Evolutionary conservation across 345 rosid genomes (phyloP), one percentile per base, ranked within the genome.

Genomic region (Eutrema yunnanense): DNA sequence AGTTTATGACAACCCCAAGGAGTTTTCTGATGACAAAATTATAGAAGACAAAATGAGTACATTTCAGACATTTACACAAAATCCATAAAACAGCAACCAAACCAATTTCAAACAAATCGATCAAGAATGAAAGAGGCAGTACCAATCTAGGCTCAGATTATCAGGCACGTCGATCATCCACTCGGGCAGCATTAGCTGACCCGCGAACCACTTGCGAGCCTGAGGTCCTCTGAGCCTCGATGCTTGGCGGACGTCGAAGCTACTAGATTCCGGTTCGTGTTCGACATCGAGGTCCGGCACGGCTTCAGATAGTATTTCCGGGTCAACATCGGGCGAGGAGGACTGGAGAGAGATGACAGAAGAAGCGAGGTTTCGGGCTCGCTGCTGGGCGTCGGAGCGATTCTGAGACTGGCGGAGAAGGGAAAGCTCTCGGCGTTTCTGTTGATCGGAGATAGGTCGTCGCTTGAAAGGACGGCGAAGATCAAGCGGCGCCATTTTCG

Each of bases 151-250:
- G 73, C 80, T 72, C 58, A 91, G 69, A 58, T 82, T 77, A 78
- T 86, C 91, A 42, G 98, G 98, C 36, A 91, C 86, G 76, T 91
- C 97, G 80, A 94, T 91, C 90, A 91, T 94, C 97, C 98, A 94
- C 67, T 91, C 98, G 2, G 90, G 98, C 16, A 89, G 87, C 97
- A 91, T 89, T 32, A 94, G 78, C 87, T 89, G 96, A n/a, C 76
- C 81, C 0, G 98, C 95, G 74, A 94, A 91, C 90, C 88, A 90
- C 67, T 86, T 86, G 46, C 97, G 91, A 62, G 83, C 88, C 58
- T 89, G 90, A 0, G 84, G 82, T 67, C 97, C 95, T 86, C 79
- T 84, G 30, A 89, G 87, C 67, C 61, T 89, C 53, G 95, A 87
- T 64, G 96, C 91, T 29, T 81, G 87, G 6, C 86, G 81, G 65